Base-by-base conservation (phyloP, 805 yeast species). In the Teunomyces panamensis region DNA sequence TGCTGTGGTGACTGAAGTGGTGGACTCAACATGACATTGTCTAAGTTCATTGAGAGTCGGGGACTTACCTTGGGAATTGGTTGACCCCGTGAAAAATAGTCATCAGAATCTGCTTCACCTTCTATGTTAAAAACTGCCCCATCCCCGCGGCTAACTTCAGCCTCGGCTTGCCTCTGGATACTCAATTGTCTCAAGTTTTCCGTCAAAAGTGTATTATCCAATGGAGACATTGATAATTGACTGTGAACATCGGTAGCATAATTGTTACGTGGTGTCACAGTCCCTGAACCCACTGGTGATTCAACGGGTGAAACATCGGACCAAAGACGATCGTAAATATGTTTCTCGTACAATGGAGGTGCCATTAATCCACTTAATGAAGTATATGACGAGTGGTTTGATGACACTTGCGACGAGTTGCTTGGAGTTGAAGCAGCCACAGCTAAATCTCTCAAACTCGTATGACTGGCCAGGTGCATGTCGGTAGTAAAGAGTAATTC, bases 321-420 rank as follows among this genome's bases (percentile, higher is more conserved):
- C 87, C 87, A 89, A 17, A 90, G 65, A 47, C 87, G 72, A 65
- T 90, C 97, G 64, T 85, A 87, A 32, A 89, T 80, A 63, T 88
- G 96, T 46, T 78, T 81, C 49, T 82, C 90, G 63, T 90, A 90
- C 48, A 85, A 77, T 26, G 97, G 96, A 2, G 97, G 97, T 0
- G 96, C 94, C 69, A 81, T 75, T 41, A 80, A 60, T 5, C 76
- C 77, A 11, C 65, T 64, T 44, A 69, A 61, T 20, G 71, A 63
- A 4, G 69, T 57, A 33, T 45, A 54, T 1, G 73, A 68, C 35
- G 58, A 62, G n/a, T 55, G 52, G 49, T 60, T 63, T 6, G 73
- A 61, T 14, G 36, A 9, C 4, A 42, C 51, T 26, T 36, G 42
- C 13, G 16, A 39, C 13, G 24, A 33, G 29, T 8, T 34, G 7